These are phyloP conservation scores for Chrysosporium keratinophilum DNA, from an alignment of 2,329 filamentous ascomycete species.

Conservation along the genomic window DNA sequence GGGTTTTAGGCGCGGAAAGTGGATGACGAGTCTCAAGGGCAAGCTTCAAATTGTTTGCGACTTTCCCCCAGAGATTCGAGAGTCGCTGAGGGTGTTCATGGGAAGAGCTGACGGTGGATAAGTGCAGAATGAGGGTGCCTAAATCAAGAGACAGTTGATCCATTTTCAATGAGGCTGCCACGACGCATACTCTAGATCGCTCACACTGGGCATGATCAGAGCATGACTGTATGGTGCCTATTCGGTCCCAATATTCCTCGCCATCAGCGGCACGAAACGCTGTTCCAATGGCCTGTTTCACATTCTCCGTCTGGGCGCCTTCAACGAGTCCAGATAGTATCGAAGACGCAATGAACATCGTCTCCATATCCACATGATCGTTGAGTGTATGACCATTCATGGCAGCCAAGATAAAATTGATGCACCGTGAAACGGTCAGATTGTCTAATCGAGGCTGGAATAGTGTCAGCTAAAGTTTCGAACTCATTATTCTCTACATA, in stretches of 20 bases:
- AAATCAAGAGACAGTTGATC: background rate
- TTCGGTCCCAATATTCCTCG: background rate
- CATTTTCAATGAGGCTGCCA: background rate
- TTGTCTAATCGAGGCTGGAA: slow-evolving; percentile 6
- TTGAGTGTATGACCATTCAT: background rate
- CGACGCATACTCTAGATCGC: background rate
- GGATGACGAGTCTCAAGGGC: background rate
- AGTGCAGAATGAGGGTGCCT: background rate
- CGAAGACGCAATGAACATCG: background rate
- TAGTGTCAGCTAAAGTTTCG: slow-evolving; percentile 21
- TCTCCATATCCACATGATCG: background rate
- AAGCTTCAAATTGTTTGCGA: background rate
- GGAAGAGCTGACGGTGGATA: background rate
- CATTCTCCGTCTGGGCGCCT: background rate
- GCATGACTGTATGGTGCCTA: background rate
- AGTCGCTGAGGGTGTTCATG: background rate
- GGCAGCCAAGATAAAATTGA: background rate
- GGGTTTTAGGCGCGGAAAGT: background rate
- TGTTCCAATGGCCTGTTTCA: background rate
- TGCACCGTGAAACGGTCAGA: background rate
- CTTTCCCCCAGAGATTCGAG: background rate
- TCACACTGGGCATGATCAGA: background rate
- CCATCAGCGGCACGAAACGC: background rate
- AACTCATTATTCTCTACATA: background rate
- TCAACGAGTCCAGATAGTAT: background rate